Conservation (phyloP, 768 basidiomycete species). For the Amanita rubescens region DNA sequence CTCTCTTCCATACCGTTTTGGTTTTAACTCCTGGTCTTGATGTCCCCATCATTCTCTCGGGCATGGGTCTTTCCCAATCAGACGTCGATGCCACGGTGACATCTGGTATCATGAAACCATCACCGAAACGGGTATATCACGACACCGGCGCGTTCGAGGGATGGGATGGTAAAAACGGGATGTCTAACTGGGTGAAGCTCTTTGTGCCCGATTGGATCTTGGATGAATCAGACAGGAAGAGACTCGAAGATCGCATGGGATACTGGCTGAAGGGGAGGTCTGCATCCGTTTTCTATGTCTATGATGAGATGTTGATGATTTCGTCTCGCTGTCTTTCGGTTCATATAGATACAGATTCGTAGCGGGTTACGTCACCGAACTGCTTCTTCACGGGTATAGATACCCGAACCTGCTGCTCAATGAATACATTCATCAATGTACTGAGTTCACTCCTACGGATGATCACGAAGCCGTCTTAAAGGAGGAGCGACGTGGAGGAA, state of each 20-base stretch:
- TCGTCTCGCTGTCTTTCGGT: neutral
- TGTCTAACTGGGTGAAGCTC: slow-evolving; percentile 28
- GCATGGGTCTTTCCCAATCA: slow-evolving; percentile 39
- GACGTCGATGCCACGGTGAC: slow-evolving; percentile 38
- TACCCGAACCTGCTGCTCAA: slow-evolving; percentile 34
- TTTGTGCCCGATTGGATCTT: slow-evolving; percentile 29
- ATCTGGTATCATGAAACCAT: slow-evolving; percentile 40
- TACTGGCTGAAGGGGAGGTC: slow-evolving; percentile 42
- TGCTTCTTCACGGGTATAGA: slow-evolving; percentile 30
- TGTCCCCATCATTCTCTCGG: slow-evolving; percentile 37
- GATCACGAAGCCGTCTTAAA: slow-evolving; percentile 18
- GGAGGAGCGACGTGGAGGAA: slow-evolving; percentile 19
- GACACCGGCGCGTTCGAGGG: slow-evolving; percentile 37
- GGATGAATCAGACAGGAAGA: slow-evolving; percentile 18
- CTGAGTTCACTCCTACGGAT: slow-evolving; percentile 32
- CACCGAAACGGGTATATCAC: slow-evolving; percentile 36
- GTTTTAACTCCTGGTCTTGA: slow-evolving; percentile 30
- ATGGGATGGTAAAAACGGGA: slow-evolving; percentile 20
- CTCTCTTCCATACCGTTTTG: slow-evolving; percentile 36
- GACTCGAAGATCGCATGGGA: slow-evolving; percentile 32
- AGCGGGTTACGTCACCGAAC: slow-evolving; percentile 33
- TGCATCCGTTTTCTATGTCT: neutral
- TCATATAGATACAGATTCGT: slow-evolving; percentile 36
- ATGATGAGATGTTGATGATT: neutral
- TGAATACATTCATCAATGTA: slow-evolving; percentile 34